Evolutionary conservation across 2,329 filamentous ascomycete genomes (phyloP), one percentile per base, ranked within the genome.

Genomic region (Cordyceps fumosorosea): DNA sequence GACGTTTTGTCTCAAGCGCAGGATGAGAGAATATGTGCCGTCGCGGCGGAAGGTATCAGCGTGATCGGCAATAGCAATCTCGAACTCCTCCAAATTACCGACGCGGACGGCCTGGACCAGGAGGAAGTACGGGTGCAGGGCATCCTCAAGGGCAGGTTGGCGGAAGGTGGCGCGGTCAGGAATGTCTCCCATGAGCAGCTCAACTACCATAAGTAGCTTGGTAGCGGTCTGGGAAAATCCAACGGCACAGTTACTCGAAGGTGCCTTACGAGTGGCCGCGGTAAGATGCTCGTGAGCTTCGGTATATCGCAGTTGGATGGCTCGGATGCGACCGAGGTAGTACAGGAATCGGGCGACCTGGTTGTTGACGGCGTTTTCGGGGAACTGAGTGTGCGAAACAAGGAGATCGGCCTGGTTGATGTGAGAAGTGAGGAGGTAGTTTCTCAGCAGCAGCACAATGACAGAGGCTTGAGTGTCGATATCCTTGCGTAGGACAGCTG

Each of bases 151-250:
- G 62, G 86, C 87, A 2, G 92, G 86, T 72, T 95, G 90, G 63
- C 95, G 90, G 86, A 99, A 99, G 62, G 93, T 89, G 18, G 92
- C 89, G 64, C 95, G 90, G 71, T 98, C 93, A 34, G 95, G 95
- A 67, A 99, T 99, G 72, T 99, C 95, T 66, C 95, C 95, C 95
- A 99, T 99, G 66, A 99, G 80, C 64, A 99, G 81, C 80, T 99
- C 93, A 14, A 99, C 95, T 22, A 99, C 92, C 50, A 98, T 86
- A 66, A 98, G 81, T n/a, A 98, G 84, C 82, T 99, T 99, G 66
- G 91, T 96, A 0, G 95, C 93, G 45, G 92, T 93, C 76, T 97
- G 95, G 67, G 96, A 93, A 76, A 99, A 99, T 52, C 95, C 93
- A 51, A 92, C 88, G 5, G 95, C 95, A 67, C 91, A 93, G 67